Evolutionary conservation across 2,329 filamentous ascomycete genomes (phyloP).

Genomic region (Talaromyces marneffei): DNA sequence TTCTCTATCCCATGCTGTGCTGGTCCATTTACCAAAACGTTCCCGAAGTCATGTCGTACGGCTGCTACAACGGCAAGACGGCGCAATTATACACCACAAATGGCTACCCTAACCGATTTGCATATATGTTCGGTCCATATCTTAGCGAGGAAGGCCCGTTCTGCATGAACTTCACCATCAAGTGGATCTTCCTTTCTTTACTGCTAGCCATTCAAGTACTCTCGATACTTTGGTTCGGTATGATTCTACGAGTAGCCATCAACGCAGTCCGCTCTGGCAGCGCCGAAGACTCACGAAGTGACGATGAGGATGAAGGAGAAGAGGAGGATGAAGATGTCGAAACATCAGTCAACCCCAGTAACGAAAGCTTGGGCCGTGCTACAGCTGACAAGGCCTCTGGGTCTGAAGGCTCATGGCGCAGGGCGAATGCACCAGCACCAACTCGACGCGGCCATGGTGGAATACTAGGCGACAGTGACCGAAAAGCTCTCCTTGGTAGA

Average conservation of each 20-base stretch:
- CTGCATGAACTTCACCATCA: slow-evolving; percentile 71
- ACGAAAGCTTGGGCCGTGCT: slow-evolving; percentile 21
- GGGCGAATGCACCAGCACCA: slow-evolving; percentile 31
- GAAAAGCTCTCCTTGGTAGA: slow-evolving; percentile 70
- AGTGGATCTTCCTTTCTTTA: slow-evolving; percentile 68
- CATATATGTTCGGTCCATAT: slow-evolving; percentile 69
- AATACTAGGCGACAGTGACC: slow-evolving; percentile 36
- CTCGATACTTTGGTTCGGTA: slow-evolving; percentile 79
- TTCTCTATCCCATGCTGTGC: slow-evolving; percentile 71
- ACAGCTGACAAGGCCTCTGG: slow-evolving; percentile 23
- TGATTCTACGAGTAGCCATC: slow-evolving; percentile 79
- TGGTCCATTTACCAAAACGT: slow-evolving; percentile 72
- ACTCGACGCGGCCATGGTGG: slow-evolving; percentile 29
- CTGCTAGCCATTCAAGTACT: slow-evolving; percentile 74
- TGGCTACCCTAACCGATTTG: slow-evolving; percentile 40
- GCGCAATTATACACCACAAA: slow-evolving; percentile 30
- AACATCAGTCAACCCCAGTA: slow-evolving; percentile 17
- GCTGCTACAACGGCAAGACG: slow-evolving; percentile 61
- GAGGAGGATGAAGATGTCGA: slow-evolving; percentile 43
- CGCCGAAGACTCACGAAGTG: slow-evolving; percentile 81
- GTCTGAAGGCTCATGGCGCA: slow-evolving; percentile 28
- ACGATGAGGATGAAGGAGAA: slow-evolving; percentile 71
- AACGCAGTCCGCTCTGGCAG: slow-evolving; percentile 67
- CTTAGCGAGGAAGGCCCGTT: slow-evolving; percentile 64
- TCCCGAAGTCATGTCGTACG: slow-evolving; percentile 56